Percentiles rank a stretch among this genome's conserved stretches.
These are phyloP conservation scores for Geotrichum reessii DNA, from an alignment of 1,139 yeast species.

Conservation along the genomic window DNA sequence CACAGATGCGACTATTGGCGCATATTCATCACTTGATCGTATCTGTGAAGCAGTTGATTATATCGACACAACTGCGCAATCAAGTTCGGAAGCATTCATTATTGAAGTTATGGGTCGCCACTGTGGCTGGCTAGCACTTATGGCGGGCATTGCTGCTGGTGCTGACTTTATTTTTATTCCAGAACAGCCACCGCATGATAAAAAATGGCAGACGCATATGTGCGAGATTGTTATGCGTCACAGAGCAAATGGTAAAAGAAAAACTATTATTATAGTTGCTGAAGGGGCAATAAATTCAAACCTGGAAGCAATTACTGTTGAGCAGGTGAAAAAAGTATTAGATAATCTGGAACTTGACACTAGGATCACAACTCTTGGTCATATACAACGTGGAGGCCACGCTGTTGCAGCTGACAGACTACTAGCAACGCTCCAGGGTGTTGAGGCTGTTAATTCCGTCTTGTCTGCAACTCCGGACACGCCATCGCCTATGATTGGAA, in stretches of 20 bases:
- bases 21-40: conserved; percentile 87
- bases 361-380: conserved; percentile 91
- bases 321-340: conserved; percentile 71
- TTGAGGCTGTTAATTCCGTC: conserved; percentile 92
- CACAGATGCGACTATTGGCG: conserved; percentile 95
- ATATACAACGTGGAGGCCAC: conserved; percentile 97
- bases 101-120: conserved; percentile 99
- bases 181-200: conserved; percentile 69
- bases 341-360: conserved; percentile 86
- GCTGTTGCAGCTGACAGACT: conserved; percentile 92
- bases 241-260: conserved; percentile 81
- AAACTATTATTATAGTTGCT: conserved; percentile 92
- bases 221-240: conserved; percentile 62
- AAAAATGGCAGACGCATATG: conserved; percentile 65
- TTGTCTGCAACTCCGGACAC: conserved; percentile 82
- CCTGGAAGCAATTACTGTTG: conserved; percentile 72
- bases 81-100: conserved; percentile 95
- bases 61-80: conserved; percentile 93
- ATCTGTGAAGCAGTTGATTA: conserved; percentile 91
- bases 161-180: conserved; percentile 94
- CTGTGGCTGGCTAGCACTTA: conserved; percentile 96
- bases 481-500: conserved; percentile 93
- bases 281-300: conserved; percentile 93
- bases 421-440: conserved; percentile 93
- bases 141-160: conserved; percentile 94